phyloP scores from a whole-genome alignment of 2,329 filamentous ascomycete species.

The Ophiocordyceps robertsii region DNA sequence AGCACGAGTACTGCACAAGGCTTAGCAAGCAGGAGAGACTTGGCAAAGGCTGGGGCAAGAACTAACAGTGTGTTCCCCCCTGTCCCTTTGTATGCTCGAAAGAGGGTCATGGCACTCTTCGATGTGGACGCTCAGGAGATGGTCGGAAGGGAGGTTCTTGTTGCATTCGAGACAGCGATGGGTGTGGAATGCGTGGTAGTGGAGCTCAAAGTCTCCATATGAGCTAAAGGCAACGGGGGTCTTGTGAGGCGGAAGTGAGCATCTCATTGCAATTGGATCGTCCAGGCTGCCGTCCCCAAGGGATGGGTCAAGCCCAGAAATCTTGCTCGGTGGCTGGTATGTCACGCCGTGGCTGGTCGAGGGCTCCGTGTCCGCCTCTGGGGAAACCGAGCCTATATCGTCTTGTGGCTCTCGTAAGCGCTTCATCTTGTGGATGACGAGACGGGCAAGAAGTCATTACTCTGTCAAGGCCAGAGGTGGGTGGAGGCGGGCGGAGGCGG shows the following conservation, averaged over 20 bases:
- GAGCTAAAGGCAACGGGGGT: conserved; percentile 56
- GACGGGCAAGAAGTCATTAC: conserved; percentile 4
- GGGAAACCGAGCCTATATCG: conserved; percentile 17
- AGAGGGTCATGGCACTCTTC: conserved; percentile 85
- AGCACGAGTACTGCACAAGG: conserved; percentile 59
- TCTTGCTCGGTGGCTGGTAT: conserved; percentile 31
- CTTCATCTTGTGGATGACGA: conserved; percentile 33
- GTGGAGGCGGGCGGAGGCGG: neutral
- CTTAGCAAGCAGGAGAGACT: neutral
- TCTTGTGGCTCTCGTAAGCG: conserved; percentile 48
- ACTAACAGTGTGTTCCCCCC: conserved; percentile 75
- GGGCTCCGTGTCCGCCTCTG: conserved; percentile 4
- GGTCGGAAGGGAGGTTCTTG: conserved; percentile 76
- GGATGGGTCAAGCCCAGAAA: conserved; percentile 43
- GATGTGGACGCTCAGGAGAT: conserved; percentile 73
- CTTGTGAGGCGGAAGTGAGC: conserved; percentile 68
- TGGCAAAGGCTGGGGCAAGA: neutral
- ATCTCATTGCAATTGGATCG: conserved; percentile 50
- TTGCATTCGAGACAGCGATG: conserved; percentile 77
- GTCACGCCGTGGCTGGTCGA: neutral
- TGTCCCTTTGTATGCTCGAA: conserved; percentile 54
- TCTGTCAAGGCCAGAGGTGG: neutral
- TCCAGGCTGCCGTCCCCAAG: conserved; percentile 18
- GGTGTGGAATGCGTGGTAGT: conserved; percentile 69
- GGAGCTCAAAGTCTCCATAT: conserved; percentile 72